A percentile compares a stretch with the other conserved stretches of the same genome.
Evolutionary conservation across 192 early-diverging fungal species (phyloP).

Genomic region (Coemansia sp.): DNA sequence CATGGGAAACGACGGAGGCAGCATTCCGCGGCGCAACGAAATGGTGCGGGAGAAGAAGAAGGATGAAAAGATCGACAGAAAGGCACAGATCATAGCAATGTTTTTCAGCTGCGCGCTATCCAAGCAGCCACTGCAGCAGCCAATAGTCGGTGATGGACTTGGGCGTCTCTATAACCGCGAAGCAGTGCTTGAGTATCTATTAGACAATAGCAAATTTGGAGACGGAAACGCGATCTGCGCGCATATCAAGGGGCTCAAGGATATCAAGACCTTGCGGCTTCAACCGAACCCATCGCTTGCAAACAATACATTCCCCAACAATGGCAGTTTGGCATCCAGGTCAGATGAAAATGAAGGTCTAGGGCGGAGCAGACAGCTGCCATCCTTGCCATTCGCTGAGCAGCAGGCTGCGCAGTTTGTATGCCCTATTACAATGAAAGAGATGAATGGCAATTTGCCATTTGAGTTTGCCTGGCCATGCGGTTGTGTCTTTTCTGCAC

Average conservation of each 20-base stretch:
- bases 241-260: constrained; percentile 39
- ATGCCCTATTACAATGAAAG: constrained; percentile 53
- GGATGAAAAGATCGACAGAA: constrained; percentile 34
- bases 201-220: constrained; percentile 58
- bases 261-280: constrained; percentile 27
- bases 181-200: constrained; percentile 62
- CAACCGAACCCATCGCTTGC: constrained; percentile 15
- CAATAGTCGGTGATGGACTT: constrained; percentile 61
- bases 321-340: neutral
- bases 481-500: constrained; percentile 47
- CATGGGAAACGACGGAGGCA: constrained; percentile 59
- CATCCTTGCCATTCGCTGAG: constrained; percentile 14
- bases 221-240: constrained; percentile 58
- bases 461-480: constrained; percentile 52
- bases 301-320: neutral
- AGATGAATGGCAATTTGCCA: constrained; percentile 45
- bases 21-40: constrained; percentile 53
- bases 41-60: constrained; percentile 51
- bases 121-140: constrained; percentile 57
- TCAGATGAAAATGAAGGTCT: neutral
- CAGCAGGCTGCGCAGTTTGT: constrained; percentile 33
- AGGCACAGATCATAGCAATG: constrained; percentile 30
- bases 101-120: constrained; percentile 41
- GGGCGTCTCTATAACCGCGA: constrained; percentile 77
- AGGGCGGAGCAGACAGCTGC: no score